Conservation (phyloP, 2,329 filamentous ascomycete species). For the Monosporascus sp. region DNA sequence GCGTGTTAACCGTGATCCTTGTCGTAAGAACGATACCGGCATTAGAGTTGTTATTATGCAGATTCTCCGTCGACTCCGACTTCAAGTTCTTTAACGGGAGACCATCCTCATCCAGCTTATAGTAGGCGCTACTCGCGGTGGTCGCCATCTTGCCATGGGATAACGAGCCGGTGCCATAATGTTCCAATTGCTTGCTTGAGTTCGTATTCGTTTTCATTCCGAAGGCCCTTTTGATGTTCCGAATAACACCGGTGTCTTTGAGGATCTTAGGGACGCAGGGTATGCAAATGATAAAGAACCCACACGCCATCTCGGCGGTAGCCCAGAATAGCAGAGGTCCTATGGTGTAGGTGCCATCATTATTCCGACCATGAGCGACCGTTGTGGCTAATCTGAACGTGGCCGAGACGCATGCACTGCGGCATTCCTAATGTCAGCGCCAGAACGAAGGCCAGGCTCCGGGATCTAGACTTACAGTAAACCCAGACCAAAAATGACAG, state of each 20-base stretch:
- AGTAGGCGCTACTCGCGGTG: constrained; percentile 10
- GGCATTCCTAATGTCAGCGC: neutral
- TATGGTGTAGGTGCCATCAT: constrained; percentile 31
- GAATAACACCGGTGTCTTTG: constrained; percentile 15
- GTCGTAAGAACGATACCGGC: constrained; percentile 17
- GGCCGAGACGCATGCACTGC: constrained; percentile 35
- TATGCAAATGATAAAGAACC: constrained; percentile 36
- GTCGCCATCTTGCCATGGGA: neutral
- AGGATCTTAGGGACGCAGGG: constrained; percentile 34
- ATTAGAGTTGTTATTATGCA: constrained; percentile 6
- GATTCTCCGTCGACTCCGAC: constrained; percentile 18
- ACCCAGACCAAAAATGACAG: constrained; percentile 26
- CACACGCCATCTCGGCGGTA: constrained; percentile 38
- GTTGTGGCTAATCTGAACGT: constrained; percentile 31
- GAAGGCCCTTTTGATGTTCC: constrained; percentile 11
- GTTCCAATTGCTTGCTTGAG: constrained; percentile 7
- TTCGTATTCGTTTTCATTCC: constrained; percentile 11
- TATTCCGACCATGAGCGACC: constrained; percentile 21
- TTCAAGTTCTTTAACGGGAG: constrained; percentile 12
- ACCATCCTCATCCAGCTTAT: constrained; percentile 15
- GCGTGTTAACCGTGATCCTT: constrained; percentile 3
- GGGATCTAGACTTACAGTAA: constrained; percentile 13
- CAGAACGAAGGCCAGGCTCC: too few relatives aligned
- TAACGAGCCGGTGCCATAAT: neutral
- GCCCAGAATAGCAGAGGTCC: constrained; percentile 38